Base-by-base conservation (phyloP, 495 filamentous ascomycete genomes). In the Corynascus novoguineensis region DNA sequence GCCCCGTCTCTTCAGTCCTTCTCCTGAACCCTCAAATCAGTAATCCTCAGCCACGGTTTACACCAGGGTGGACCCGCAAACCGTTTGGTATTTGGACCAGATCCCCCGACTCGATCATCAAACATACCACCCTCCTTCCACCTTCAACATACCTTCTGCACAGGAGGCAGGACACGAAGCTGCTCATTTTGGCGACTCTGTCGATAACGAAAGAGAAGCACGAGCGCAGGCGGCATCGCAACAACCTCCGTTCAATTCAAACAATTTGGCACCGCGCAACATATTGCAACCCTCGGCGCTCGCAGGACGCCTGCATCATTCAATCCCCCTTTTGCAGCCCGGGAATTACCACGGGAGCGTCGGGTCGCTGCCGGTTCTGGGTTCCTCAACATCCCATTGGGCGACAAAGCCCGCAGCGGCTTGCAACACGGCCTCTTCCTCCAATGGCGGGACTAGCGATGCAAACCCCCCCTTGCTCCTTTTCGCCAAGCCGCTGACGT, bases 401-500 rank as follows among this genome's bases (percentile, higher is more conserved):
- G 32, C 57, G 10, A 9, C 28, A 29, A 10, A 1, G 5, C 35
- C 12, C 24, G 21, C 27, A 21, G 11, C 5, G 19, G 27, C 35
- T 28, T 27, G 42, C n/a, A 9, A 49, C 28, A 41, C 22, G 25
- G 14, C 8, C 35, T 15, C 50, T 41, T 44, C 37, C 55, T 29
- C 48, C 58, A 60, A 55, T 61, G 27, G 48, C 22, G 31, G 47
- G 40, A 19, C n/a, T 38, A 42, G 31, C 32, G 32, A 55, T 55
- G n/a, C 31, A 17, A 15, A 21, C 10, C 37, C 22, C 15, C 21
- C 38, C 56, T 41, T 46, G n/a, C 58, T 49, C 41, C 22, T 19
- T 11, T 9, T 22, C 40, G 56, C 60, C 60, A 62, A 62, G 60
- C 50, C 60, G 46, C 50, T 62, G 60, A 62, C 60, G 60, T 62